Percentiles rank a stretch among this genome's conserved stretches.
These are phyloP conservation scores for Hypoxylon intermedium DNA, from an alignment of 495 filamentous ascomycete species.

Conservation along the genomic window DNA sequence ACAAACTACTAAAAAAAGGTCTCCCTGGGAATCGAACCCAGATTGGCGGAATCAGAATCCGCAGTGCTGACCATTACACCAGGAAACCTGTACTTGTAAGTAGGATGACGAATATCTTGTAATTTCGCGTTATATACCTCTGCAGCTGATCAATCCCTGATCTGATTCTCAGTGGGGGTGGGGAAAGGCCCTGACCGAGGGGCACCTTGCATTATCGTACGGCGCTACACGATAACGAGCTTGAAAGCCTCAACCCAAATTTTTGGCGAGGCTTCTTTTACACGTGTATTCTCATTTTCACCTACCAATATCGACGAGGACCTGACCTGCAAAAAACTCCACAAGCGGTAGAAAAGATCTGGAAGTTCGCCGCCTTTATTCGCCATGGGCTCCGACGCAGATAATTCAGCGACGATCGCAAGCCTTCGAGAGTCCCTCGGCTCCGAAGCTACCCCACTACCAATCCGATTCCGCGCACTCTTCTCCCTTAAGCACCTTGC, in stretches of 20 bases:
- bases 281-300: background rate
- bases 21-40: slow-evolving; percentile 48
- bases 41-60: slow-evolving; percentile 48
- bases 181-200: slow-evolving; percentile 22
- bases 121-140: too few species aligned
- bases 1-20: slow-evolving; percentile 31
- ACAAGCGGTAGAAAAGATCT: background rate
- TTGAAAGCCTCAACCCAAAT: slow-evolving; percentile 13
- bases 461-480: slow-evolving; percentile 91
- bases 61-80: slow-evolving; percentile 48
- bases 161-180: too few species aligned
- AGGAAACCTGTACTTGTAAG: slow-evolving; percentile 34
- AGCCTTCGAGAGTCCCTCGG: slow-evolving; percentile 77
- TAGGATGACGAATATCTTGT: too few species aligned
- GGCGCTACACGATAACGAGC: slow-evolving; percentile 5
- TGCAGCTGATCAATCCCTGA: too few species aligned
- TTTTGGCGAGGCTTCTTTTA: background rate
- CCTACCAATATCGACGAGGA: background rate
- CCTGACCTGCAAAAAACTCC: background rate
- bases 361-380: background rate
- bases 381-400: slow-evolving; percentile 34
- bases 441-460: slow-evolving; percentile 80
- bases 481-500: slow-evolving; percentile 97
- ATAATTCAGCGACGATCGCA: slow-evolving; percentile 52
- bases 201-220: slow-evolving; percentile 28